Percentiles rank a stretch among this genome's conserved stretches.
phyloP scores from a whole-genome alignment of 768 basidiomycete species.

The Lepiota subincarnata region DNA sequence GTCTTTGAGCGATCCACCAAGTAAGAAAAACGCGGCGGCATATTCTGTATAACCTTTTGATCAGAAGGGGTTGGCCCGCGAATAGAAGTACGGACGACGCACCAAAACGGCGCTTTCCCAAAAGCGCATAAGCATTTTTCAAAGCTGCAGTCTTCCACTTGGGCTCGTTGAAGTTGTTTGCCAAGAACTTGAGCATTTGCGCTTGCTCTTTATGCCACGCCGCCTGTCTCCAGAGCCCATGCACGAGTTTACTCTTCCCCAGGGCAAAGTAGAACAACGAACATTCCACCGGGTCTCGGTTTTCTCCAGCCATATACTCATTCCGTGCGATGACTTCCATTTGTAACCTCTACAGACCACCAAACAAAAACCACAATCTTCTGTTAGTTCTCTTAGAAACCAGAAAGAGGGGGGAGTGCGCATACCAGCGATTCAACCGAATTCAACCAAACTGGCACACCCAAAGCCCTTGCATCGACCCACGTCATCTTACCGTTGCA shows the following conservation, averaged over 20 bases:
- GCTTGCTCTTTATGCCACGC: constrained; percentile 89
- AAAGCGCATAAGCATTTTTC: constrained; percentile 92
- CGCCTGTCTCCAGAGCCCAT: constrained; percentile 94
- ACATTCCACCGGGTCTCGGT: constrained; percentile 84
- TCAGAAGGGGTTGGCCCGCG: not conserved
- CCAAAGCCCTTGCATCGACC: constrained; percentile 83
- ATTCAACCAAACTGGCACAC: constrained; percentile 84
- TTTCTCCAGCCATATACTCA: constrained; percentile 85
- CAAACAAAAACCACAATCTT: constrained; percentile 2
- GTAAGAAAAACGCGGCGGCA: constrained; percentile 96
- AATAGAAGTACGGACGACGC: constrained; percentile 20
- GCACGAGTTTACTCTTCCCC: constrained; percentile 87
- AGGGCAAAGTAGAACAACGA: constrained; percentile 94
- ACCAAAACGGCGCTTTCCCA: constrained; percentile 93
- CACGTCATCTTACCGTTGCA: constrained; percentile 87
- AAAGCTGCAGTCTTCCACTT: constrained; percentile 91
- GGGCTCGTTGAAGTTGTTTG: constrained; percentile 80
- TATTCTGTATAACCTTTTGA: constrained; percentile 58
- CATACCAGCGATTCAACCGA: constrained; percentile 76
- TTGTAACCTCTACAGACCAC: constrained; percentile 56
- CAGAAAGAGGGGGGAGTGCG: constrained; percentile 9
- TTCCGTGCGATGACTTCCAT: constrained; percentile 89
- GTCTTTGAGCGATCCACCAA: constrained; percentile 85
- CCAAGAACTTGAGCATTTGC: constrained; percentile 86
- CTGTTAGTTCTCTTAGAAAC: not conserved